Percentiles rank a stretch among this genome's conserved stretches.
These are phyloP conservation scores for Hygrocybe punicea DNA, from an alignment of 768 basidiomycete genomes.

Conservation along the genomic window DNA sequence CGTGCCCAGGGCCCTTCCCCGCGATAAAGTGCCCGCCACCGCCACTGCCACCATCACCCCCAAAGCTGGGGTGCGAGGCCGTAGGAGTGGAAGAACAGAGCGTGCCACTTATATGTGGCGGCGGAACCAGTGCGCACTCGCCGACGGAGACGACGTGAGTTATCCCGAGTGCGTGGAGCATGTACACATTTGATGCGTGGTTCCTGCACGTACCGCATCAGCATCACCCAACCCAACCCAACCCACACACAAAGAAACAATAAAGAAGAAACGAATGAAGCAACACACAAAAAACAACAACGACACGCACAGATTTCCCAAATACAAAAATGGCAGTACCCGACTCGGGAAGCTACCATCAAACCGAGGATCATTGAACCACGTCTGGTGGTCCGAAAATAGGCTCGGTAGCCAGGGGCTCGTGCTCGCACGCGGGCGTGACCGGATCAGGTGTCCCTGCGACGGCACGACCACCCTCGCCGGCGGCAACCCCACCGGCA, in stretches of 20 bases:
- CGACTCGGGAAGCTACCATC: slow-evolving; percentile 95
- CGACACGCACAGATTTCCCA: slow-evolving; percentile 83
- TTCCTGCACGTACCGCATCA: slow-evolving; percentile 50
- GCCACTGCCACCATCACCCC: too few species aligned
- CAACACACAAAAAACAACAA: slow-evolving; percentile 17
- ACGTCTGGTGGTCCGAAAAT: slow-evolving; percentile 75
- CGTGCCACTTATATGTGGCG: slow-evolving; percentile 43
- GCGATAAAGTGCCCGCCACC: slow-evolving; percentile 37
- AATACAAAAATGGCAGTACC: slow-evolving; percentile 87
- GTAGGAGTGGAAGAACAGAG: background rate
- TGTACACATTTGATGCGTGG: slow-evolving; percentile 90
- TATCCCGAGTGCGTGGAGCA: slow-evolving; percentile 93
- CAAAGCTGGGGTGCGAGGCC: slow-evolving; percentile 16
- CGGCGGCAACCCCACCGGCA: background rate
- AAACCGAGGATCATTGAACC: slow-evolving; percentile 92
- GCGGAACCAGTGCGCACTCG: slow-evolving; percentile 87
- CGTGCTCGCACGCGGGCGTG: slow-evolving; percentile 69
- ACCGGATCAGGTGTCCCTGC: slow-evolving; percentile 28
- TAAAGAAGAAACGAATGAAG: background rate
- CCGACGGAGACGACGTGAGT: slow-evolving; percentile 97
- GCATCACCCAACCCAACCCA: background rate
- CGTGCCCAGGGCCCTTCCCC: slow-evolving; percentile 48
- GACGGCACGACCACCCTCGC: slow-evolving; percentile 28
- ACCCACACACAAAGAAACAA: background rate
- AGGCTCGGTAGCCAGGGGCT: slow-evolving; percentile 60